Conservation (phyloP, 148 eudicot species). For the Vaccinium corymbosum region DNA sequence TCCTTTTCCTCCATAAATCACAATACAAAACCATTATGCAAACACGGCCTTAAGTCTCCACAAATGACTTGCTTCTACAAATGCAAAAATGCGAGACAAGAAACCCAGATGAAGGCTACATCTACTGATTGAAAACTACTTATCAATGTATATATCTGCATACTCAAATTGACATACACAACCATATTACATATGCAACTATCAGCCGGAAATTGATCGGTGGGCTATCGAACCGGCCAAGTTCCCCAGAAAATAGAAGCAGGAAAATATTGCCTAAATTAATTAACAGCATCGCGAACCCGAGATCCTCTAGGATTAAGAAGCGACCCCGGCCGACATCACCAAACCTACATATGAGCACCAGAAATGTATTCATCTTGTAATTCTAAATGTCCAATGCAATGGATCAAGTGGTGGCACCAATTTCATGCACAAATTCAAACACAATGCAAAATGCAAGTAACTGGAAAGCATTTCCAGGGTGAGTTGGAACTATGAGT, state of each 20-base stretch:
- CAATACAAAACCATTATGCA: neutral
- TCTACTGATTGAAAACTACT: neutral
- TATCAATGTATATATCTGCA: neutral
- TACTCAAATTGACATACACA: no score
- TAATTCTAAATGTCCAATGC: neutral
- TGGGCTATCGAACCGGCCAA: neutral
- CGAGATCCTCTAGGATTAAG: neutral
- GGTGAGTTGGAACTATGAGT: neutral
- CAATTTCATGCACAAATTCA: neutral
- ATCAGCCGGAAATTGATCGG: neutral
- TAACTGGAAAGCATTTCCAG: neutral
- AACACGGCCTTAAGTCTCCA: no score
- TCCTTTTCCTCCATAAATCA: neutral
- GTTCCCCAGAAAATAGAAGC: neutral
- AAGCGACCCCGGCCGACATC: neutral
- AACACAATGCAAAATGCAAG: neutral
- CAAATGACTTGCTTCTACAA: neutral
- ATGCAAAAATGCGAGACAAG: neutral
- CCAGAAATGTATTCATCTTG: neutral
- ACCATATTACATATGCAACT: neutral
- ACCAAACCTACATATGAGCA: neutral
- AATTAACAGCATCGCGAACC: neutral
- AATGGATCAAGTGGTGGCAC: neutral
- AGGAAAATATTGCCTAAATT: neutral
- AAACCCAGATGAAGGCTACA: neutral